Evolutionary conservation across 352 stramenopile species (phyloP).

Genomic region (Pythium phragmitis): DNA sequence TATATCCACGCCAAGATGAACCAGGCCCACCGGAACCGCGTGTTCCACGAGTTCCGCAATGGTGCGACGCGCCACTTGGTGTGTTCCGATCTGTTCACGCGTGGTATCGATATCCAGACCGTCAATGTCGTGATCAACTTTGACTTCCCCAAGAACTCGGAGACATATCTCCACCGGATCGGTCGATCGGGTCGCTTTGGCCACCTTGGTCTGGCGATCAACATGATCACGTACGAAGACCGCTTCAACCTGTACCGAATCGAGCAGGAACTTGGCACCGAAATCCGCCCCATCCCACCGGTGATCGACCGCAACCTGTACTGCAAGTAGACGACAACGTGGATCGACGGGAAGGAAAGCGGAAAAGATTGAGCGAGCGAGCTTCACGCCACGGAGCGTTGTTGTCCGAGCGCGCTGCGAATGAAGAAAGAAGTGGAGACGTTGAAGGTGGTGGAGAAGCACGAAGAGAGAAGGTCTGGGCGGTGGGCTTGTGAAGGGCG

Average conservation of each 20-base stretch:
- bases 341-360: not conserved
- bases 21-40: slow-evolving; percentile 98
- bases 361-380: not conserved
- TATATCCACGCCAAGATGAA: slow-evolving; percentile 99
- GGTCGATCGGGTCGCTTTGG: slow-evolving; percentile 98
- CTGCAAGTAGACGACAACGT: slow-evolving; percentile 73
- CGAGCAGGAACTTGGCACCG: slow-evolving; percentile 98
- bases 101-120: slow-evolving; percentile 99
- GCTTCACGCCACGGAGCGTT: not conserved
- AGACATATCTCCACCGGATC: slow-evolving; percentile 99
- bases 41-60: slow-evolving; percentile 99
- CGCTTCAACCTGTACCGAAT: slow-evolving; percentile 97
- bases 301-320: slow-evolving; percentile 99
- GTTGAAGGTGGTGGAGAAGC: not conserved
- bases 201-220: slow-evolving; percentile 98
- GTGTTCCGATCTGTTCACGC: slow-evolving; percentile 98
- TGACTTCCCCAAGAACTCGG: slow-evolving; percentile 99
- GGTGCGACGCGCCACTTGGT: slow-evolving; percentile 97
- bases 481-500: too few species aligned
- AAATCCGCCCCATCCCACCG: slow-evolving; percentile 98
- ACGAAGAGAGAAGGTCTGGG: slow-evolving; percentile 1
- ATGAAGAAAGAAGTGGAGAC: not conserved
- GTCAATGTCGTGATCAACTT: slow-evolving; percentile 99
- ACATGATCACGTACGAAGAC: slow-evolving; percentile 99
- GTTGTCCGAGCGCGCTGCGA: not conserved